A percentile compares a stretch with the other conserved stretches of the same genome.
Conservation (phyloP, 208 protist species). For the Crithidia fasciculata region DNA sequence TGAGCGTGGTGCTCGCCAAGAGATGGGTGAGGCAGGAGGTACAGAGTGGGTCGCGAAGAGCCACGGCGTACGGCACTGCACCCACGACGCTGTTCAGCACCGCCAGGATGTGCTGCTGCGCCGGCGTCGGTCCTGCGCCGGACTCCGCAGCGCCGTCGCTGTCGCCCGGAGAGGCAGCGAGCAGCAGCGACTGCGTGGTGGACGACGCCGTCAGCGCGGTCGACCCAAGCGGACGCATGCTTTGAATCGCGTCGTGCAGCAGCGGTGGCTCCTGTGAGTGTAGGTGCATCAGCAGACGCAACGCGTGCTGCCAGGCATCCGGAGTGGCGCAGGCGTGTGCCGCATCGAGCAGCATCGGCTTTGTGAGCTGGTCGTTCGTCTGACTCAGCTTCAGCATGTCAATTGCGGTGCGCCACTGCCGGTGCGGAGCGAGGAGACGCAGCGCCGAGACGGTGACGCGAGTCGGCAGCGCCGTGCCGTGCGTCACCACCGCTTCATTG, state of each 20-base stretch:
- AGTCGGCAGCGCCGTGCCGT: constrained; percentile 65
- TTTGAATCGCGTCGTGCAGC: constrained; percentile 67
- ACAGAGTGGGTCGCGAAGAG: constrained; percentile 61
- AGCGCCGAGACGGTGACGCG: constrained; percentile 69
- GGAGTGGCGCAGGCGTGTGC: constrained; percentile 66
- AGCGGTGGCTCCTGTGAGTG: constrained; percentile 65
- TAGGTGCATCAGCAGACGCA: constrained; percentile 61
- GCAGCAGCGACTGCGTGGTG: constrained; percentile 43
- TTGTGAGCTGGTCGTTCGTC: constrained; percentile 70
- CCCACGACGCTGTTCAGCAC: constrained; percentile 73
- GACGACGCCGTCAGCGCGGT: constrained; percentile 35
- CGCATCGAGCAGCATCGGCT: constrained; percentile 78
- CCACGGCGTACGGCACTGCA: constrained; percentile 50
- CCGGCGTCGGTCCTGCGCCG: constrained; percentile 32
- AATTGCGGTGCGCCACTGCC: constrained; percentile 61
- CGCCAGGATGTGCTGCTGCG: constrained; percentile 58
- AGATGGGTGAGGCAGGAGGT: constrained; percentile 80
- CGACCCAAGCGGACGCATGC: constrained; percentile 63
- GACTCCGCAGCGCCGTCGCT: not conserved
- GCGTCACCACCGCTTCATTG: constrained; percentile 65
- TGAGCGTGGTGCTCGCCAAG: constrained; percentile 71
- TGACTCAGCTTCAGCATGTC: constrained; percentile 64
- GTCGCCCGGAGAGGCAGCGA: not conserved
- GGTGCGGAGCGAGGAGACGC: constrained; percentile 73
- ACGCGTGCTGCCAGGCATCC: constrained; percentile 51